A percentile compares a stretch with the other conserved stretches of the same genome.
Evolutionary conservation across 1,139 yeast genomes (phyloP).

Genomic region (Blastobotrys illinoisensis): DNA sequence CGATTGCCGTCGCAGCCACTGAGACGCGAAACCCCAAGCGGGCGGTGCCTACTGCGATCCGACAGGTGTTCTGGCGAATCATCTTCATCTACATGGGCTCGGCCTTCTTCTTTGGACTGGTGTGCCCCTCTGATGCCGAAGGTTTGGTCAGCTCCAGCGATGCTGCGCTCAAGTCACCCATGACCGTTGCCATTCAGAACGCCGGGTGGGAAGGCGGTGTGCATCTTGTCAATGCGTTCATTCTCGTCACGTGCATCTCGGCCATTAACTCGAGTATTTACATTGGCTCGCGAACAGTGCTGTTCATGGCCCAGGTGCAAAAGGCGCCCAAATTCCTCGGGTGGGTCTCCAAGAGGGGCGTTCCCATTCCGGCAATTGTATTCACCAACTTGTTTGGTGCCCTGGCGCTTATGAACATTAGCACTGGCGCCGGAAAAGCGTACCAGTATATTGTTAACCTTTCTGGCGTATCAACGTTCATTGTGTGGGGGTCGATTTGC

Average conservation of each 20-base stretch:
- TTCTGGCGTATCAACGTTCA: conserved; percentile 52
- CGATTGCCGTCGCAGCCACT: conserved; percentile 85
- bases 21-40: conserved; percentile 79
- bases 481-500: conserved; percentile 49
- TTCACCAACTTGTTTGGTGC: conserved; percentile 39
- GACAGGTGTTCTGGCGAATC: conserved; percentile 76
- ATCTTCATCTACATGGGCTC: conserved; percentile 74
- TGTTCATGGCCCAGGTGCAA: conserved; percentile 54
- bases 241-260: conserved; percentile 60
- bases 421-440: conserved; percentile 60
- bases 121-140: conserved; percentile 74
- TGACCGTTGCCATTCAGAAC: conserved; percentile 63
- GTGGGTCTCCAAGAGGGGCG: conserved; percentile 53
- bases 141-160: conserved; percentile 33
- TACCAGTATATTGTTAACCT: conserved; percentile 82
- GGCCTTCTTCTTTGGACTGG: conserved; percentile 72
- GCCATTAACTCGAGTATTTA: conserved; percentile 74
- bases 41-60: conserved; percentile 79
- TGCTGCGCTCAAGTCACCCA: conserved; percentile 60
- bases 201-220: conserved; percentile 70
- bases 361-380: conserved; percentile 51
- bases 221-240: conserved; percentile 68
- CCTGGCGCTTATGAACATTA: conserved; percentile 61
- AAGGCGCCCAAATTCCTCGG: conserved; percentile 56
- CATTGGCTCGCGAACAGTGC: conserved; percentile 52